Evolutionary conservation across 345 rosid genomes (phyloP), one percentile per base, ranked within the genome.

Genomic region (Adansonia digitata): DNA sequence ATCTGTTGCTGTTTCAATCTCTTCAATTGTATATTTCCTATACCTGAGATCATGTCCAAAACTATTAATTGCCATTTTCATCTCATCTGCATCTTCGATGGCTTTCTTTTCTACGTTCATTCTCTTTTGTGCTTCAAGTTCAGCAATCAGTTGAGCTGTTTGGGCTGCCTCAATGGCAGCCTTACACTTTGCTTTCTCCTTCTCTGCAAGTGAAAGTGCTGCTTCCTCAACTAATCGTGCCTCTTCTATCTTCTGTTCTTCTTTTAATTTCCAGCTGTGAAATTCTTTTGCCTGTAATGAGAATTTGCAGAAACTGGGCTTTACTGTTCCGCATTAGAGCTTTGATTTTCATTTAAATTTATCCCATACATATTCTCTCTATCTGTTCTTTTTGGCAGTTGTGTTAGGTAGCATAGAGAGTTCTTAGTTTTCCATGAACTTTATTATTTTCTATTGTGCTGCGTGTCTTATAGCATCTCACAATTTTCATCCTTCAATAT

Each of bases 1-100:
- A 2, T 88, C 81, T 0, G 97, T 86, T 72, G 97, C 97, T 59
- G 43, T 68, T 84, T 92, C 95, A 31, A 94, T 90, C 83, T 94
- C 97, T 75, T 90, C 90, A 40, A 92, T 91, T 5, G 77, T 24
- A 80, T 92, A 94, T 74, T 77, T 88, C 77, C 93, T 72, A 51
- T 88, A 94, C 77, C 88, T 79, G 37, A 81, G 20, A 55, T 77
- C 85, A 53, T 78, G 35, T 3, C 5, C 31, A 61, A 82, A 45
- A 77, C 87, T n/a, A n/a, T n/a, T n/a, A n/a, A n/a, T n/a, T n/a
- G n/a, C 73, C 43, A 42, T 83, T 70, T 76, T 85, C 62, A 75
- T 81, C 51, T 85, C 86, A 15, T 77, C 84, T 10, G 69, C 62
- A 37, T 84, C 87, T 57, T 6, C 75, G 26, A 68, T 42, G 52